A percentile compares a stretch with the other conserved stretches of the same genome.
These are phyloP conservation scores for Leucosporidium scottii DNA, from an alignment of 768 basidiomycete species.

Conservation along the genomic window DNA sequence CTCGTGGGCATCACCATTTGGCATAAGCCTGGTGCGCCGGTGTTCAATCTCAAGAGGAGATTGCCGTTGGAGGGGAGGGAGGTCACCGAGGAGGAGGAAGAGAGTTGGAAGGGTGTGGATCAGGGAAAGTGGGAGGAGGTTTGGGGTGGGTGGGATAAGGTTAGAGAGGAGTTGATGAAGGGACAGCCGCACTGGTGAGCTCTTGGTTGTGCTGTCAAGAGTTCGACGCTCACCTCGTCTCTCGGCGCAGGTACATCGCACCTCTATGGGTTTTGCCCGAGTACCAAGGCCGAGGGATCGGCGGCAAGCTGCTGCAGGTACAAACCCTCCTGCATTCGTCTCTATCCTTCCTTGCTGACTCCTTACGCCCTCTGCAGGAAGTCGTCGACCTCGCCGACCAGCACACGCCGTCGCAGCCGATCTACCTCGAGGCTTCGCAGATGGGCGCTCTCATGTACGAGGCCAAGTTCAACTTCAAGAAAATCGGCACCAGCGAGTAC, in stretches of 20 bases:
- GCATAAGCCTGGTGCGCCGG: too few relatives aligned
- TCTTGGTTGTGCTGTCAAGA: too few relatives aligned
- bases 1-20: too few relatives aligned
- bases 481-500: slow-evolving; percentile 10
- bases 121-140: too few relatives aligned
- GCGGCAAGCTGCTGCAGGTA: slow-evolving; percentile 8
- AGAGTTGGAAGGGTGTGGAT: too few relatives aligned
- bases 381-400: slow-evolving; percentile 14
- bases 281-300: slow-evolving; percentile 21
- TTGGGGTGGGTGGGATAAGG: too few relatives aligned
- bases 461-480: slow-evolving; percentile 12
- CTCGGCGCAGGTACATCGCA: background rate
- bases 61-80: too few relatives aligned
- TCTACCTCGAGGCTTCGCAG: slow-evolving; percentile 23
- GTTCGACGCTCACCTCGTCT: background rate
- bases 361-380: background rate
- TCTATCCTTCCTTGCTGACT: background rate
- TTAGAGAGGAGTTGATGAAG: too few relatives aligned
- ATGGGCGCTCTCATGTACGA: slow-evolving; percentile 18
- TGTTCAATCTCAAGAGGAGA: too few relatives aligned
- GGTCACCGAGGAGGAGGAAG: too few relatives aligned
- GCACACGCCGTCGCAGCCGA: background rate
- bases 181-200: too few relatives aligned
- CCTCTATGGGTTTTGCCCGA: slow-evolving; percentile 16
- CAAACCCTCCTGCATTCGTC: background rate